phyloP scores from a whole-genome alignment of 495 filamentous ascomycete species.

The Thermothielavioides terrestris region DNA sequence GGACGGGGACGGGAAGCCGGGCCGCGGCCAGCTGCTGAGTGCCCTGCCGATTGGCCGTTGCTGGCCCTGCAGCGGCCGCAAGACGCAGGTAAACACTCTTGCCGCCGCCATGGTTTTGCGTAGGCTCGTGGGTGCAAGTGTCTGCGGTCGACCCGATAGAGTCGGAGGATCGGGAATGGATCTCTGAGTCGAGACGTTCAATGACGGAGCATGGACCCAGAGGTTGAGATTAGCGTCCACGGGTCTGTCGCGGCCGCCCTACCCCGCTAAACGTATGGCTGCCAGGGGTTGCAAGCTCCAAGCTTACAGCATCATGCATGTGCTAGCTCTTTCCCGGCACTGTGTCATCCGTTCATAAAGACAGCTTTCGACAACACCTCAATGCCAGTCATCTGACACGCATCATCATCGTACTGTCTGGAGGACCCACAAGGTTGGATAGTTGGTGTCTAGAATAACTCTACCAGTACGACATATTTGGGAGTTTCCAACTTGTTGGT shows the following conservation, averaged over 20 bases:
- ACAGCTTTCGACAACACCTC: background rate
- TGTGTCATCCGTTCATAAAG: background rate
- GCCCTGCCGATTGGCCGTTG: conserved; percentile 7
- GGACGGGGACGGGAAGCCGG: too few relatives aligned
- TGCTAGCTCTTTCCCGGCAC: background rate
- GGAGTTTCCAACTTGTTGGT: too few relatives aligned
- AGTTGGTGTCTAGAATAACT: too few relatives aligned
- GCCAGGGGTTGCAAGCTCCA: background rate
- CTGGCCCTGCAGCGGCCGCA: conserved; percentile 2
- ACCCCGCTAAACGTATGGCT: too few relatives aligned
- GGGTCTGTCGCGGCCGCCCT: background rate
- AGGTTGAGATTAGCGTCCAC: background rate
- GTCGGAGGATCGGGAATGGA: too few relatives aligned
- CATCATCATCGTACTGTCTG: background rate
- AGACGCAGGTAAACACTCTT: background rate
- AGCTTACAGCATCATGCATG: background rate
- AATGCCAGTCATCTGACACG: background rate
- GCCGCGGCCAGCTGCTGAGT: conserved; percentile 1
- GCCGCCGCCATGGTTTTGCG: conserved; percentile 1
- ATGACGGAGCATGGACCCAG: background rate
- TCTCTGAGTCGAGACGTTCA: too few relatives aligned
- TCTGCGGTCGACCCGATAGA: too few relatives aligned
- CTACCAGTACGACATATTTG: too few relatives aligned
- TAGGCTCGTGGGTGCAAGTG: background rate
- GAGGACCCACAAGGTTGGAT: too few relatives aligned